Percentiles rank a stretch among this genome's conserved stretches.
Conservation (phyloP, 164 flowering plant species). For the Platanus orientalis region DNA sequence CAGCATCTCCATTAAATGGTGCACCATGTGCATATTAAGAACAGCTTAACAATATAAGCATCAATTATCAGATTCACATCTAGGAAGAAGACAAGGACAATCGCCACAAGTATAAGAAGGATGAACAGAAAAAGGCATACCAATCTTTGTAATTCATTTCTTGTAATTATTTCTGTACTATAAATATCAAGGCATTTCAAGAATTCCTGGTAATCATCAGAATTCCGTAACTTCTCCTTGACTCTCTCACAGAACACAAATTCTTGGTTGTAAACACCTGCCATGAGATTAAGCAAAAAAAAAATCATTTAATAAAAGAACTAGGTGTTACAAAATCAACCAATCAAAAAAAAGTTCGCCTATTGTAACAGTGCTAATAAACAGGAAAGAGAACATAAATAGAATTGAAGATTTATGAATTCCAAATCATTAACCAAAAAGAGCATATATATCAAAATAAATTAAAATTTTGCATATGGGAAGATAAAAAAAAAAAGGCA, state of each 20-base stretch:
- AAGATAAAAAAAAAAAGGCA: no score
- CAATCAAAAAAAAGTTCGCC: no score
- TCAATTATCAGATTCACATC: background rate
- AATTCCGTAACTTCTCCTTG: slow-evolving; percentile 52
- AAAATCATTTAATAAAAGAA: background rate
- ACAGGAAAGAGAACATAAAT: no score
- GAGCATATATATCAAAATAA: no score
- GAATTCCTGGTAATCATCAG: slow-evolving; percentile 59
- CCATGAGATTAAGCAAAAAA: slow-evolving; percentile 3
- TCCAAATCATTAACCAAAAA: no score
- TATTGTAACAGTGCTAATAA: no score
- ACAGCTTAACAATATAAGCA: background rate
- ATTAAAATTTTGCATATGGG: no score
- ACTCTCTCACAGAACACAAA: slow-evolving; percentile 64
- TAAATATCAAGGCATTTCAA: slow-evolving; percentile 68
- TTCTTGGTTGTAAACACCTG: slow-evolving; percentile 58
- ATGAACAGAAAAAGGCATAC: slow-evolving; percentile 34
- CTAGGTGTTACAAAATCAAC: no score
- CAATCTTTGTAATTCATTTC: slow-evolving; percentile 65
- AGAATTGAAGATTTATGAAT: no score
- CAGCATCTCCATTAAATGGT: no score
- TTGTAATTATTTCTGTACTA: slow-evolving; percentile 60
- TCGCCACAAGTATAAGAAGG: background rate
- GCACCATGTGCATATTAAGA: background rate
- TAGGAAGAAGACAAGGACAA: background rate